These are phyloP conservation scores for Gastrolobium villosum DNA, from an alignment of 306 rosid genomes.

Conservation along the genomic window DNA sequence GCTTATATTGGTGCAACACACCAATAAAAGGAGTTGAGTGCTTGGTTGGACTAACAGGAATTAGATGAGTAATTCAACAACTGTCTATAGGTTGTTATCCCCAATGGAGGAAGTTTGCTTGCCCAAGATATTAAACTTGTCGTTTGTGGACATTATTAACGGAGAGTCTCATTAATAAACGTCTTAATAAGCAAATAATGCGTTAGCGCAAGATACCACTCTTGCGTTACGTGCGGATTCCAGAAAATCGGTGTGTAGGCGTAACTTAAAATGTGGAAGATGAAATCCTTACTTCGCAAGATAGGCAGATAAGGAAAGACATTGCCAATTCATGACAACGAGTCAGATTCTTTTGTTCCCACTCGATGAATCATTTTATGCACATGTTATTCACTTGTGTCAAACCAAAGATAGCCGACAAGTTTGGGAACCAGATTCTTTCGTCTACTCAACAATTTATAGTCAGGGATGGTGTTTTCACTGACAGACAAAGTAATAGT, in stretches of 20 bases:
- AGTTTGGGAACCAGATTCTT: constrained; percentile 39
- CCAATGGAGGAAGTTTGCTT: constrained; percentile 39
- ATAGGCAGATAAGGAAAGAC: constrained; percentile 20
- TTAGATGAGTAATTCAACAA: background rate
- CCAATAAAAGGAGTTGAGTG: constrained; percentile 3
- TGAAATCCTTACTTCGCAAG: constrained; percentile 15
- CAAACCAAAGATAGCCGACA: constrained; percentile 48
- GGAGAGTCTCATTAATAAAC: background rate
- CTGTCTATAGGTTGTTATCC: background rate
- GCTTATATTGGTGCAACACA: background rate
- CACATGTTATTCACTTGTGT: constrained; percentile 60
- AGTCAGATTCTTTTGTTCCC: constrained; percentile 30
- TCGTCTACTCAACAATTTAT: constrained; percentile 42
- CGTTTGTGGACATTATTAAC: constrained; percentile 34
- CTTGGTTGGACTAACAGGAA: constrained; percentile 1
- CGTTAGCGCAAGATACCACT: background rate
- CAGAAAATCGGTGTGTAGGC: background rate
- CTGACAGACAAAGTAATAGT: constrained; percentile 55
- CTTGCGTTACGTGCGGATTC: constrained; percentile 2
- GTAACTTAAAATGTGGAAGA: constrained; percentile 37
- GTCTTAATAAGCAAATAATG: constrained; percentile 26
- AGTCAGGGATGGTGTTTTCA: constrained; percentile 40
- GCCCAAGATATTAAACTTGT: constrained; percentile 10
- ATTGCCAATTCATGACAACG: constrained; percentile 27
- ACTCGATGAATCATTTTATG: constrained; percentile 5